Evolutionary conservation across 1,284 basidiomycete genomes (phyloP).

Genomic region (Amylostereum areolatum): DNA sequence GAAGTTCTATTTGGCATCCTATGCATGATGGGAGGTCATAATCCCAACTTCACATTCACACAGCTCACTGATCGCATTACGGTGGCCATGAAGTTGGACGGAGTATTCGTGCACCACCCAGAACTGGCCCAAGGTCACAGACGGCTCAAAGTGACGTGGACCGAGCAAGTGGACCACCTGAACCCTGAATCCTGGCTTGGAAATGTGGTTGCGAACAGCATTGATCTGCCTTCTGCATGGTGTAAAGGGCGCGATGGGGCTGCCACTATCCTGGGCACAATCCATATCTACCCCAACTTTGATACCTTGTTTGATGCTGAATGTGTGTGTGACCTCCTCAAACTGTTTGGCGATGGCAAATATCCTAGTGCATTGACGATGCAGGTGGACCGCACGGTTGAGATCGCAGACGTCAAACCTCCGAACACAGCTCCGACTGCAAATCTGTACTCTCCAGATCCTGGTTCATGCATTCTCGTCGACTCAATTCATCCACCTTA

Average conservation of each 20-base stretch:
- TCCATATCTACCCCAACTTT: background rate
- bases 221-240: conserved; percentile 4
- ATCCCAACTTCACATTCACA: conserved; percentile 16
- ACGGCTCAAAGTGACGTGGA: conserved; percentile 5
- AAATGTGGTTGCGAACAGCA: conserved; percentile 5
- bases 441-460: too few relatives aligned
- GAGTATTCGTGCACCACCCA: conserved; percentile 10
- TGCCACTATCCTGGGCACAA: background rate
- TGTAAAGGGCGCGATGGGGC: conserved; percentile 1
- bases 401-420: too few relatives aligned
- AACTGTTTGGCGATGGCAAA: conserved; percentile 7
- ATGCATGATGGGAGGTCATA: conserved; percentile 5
- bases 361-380: too few relatives aligned
- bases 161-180: conserved; percentile 11
- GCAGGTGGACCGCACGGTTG: too few relatives aligned
- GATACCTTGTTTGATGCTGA: background rate
- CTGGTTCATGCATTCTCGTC: too few relatives aligned
- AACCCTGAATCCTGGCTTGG: conserved; percentile 14
- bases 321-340: conserved; percentile 3
- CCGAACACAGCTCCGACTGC: too few relatives aligned
- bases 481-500: too few relatives aligned
- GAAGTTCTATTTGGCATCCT: conserved; percentile 11
- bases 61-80: conserved; percentile 28
- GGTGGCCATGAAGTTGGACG: conserved; percentile 23
- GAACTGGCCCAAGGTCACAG: conserved; percentile 9